Base-by-base conservation (phyloP, 139 green algal genomes). In the Micractinium conductrix region DNA sequence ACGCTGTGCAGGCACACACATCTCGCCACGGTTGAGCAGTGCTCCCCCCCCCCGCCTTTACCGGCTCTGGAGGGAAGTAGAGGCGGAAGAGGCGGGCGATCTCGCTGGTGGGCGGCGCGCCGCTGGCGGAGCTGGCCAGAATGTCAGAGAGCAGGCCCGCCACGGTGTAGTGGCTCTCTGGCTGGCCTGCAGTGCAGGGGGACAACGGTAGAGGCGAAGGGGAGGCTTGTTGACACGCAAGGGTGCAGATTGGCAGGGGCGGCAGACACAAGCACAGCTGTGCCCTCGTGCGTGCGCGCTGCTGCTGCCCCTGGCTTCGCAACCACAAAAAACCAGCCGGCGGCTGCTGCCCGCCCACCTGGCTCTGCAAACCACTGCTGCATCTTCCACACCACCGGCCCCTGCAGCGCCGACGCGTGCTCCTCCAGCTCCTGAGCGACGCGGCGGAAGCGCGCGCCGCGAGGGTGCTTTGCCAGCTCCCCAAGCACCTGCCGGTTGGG, bases 381-480 rank as follows among this genome's bases (percentile, higher is more conserved):
- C 87, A 93, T 91, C 65, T 84, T 76, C 83, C 85, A 92, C 58
- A 88, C 85, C 55, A 86, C 53, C 0, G 53, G 44, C 21, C 86
- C 90, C 14, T 74, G 73, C 40, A 37, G 58, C 55, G 79, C 79
- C 14, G 87, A 88, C 30, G 90, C 90, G 16, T 85, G 62, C 63
- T 69, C 50, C 82, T 93, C 89, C 62, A 94, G 83, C 53, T 94
- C 91, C 68, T 93, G 90, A 0, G 70, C 53, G 22, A 95, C 45
- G 16, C 92, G 84, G 17, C 87, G 81, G 78, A 94, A 95, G 45
- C 90, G 72, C 9, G 62, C 63, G 4, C 89, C 91, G 7, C 81
- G 50, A 0, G 80, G 58, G 44, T 86, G 87, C 24, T 35, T 42
- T 28, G 65, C 82, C 33, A 91, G 73, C 35, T 79, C 30, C 3